Conservation (phyloP, 2,329 filamentous ascomycete genomes). For the Neurospora crassa region DNA sequence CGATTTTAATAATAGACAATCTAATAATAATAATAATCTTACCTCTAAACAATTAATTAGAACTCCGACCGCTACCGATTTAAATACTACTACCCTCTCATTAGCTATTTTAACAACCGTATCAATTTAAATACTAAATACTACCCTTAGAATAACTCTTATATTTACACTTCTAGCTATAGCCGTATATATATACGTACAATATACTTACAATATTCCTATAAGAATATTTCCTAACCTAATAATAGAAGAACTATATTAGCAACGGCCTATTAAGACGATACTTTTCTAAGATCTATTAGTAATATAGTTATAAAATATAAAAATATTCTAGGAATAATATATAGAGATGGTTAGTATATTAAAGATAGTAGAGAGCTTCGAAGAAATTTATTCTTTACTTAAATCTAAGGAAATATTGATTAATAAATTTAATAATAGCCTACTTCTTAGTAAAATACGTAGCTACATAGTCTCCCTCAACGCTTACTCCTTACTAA, state of each 20-base stretch:
- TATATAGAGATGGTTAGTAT: not conserved
- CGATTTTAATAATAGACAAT: not conserved
- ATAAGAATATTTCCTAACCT: too few species aligned
- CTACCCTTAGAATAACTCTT: not conserved
- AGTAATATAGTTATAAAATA: not conserved
- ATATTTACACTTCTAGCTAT: not conserved
- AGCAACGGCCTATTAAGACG: not conserved
- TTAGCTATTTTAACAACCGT: not conserved
- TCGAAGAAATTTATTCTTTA: not conserved
- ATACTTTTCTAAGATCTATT: not conserved
- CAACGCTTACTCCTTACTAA: fast-evolving
- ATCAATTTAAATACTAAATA: not conserved
- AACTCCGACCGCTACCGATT: not conserved
- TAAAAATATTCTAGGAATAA: not conserved
- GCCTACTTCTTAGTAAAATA: not conserved
- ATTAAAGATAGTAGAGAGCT: not conserved
- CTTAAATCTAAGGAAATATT: not conserved
- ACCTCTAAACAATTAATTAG: too few species aligned
- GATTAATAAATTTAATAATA: not conserved
- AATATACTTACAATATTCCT: not conserved
- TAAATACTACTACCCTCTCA: not conserved
- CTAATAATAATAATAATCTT: too few species aligned
- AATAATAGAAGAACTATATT: not conserved
- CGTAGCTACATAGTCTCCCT: not conserved
- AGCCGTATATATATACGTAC: not conserved